Evolutionary conservation across 2,329 filamentous ascomycete species (phyloP).

Genomic region (Tolypocladium sp.): DNA sequence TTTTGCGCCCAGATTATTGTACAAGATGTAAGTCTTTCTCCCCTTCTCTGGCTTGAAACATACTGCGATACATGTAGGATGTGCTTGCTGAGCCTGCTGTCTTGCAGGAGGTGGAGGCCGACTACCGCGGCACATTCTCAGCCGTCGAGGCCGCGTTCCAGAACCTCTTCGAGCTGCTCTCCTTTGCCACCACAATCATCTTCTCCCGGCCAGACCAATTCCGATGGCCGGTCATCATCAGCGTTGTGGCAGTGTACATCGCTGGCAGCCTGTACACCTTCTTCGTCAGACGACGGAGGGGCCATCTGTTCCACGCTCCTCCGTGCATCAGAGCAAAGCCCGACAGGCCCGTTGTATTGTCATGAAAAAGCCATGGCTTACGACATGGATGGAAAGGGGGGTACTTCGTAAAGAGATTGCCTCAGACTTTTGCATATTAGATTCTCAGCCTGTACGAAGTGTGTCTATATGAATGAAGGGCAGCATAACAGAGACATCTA

Average conservation of each 20-base stretch:
- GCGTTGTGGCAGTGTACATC: constrained; percentile 36
- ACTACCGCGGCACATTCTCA: constrained; percentile 59
- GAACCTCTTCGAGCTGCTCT: constrained; percentile 60
- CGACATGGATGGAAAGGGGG: background rate
- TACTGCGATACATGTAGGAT: background rate
- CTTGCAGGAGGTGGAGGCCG: constrained; percentile 39
- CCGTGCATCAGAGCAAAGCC: background rate
- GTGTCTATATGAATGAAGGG: too few species aligned
- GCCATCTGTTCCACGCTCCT: constrained; percentile 21
- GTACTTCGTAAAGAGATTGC: too few species aligned
- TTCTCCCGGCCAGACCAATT: constrained; percentile 57
- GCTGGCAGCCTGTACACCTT: constrained; percentile 18
- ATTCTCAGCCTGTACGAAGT: too few species aligned
- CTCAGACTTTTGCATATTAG: too few species aligned
- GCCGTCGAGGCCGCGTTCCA: constrained; percentile 59
- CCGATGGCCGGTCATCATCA: constrained; percentile 51
- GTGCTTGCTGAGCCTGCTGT: background rate
- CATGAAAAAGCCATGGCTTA: background rate
- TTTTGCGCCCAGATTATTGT: constrained; percentile 50
- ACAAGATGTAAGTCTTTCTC: constrained; percentile 39
- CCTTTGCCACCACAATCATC: constrained; percentile 56
- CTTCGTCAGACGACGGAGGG: constrained; percentile 20
- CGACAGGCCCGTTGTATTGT: background rate
- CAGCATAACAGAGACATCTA: too few species aligned
- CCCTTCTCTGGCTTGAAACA: too few species aligned